Percentiles rank a stretch among this genome's conserved stretches.
phyloP scores from a whole-genome alignment of 352 stramenopile genomes.

The Phytophthora idaei region DNA sequence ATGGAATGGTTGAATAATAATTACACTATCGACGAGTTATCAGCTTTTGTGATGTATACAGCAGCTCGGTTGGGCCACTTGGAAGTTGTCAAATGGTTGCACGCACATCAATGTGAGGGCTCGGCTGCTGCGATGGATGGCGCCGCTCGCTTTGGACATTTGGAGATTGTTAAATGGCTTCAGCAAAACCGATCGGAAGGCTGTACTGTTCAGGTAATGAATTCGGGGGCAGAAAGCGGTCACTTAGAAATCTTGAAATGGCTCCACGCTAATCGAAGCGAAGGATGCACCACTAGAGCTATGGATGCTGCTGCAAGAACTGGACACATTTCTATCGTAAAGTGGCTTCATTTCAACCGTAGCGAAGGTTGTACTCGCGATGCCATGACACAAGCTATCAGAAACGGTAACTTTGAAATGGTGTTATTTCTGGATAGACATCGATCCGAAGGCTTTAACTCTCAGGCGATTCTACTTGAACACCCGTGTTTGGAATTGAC shows the following conservation, averaged over 20 bases:
- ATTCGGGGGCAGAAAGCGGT: constrained; percentile 10
- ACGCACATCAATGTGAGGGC: constrained; percentile 2
- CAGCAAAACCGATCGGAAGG: constrained; percentile 13
- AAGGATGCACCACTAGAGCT: constrained; percentile 19
- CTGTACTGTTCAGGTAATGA: constrained; percentile 8
- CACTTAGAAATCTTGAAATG: constrained; percentile 17
- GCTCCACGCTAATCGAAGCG: constrained; percentile 16
- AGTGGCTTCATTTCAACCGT: constrained; percentile 26
- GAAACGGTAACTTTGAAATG: constrained; percentile 8
- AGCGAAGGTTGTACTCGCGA: constrained; percentile 16
- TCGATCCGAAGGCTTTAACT: constrained; percentile 8
- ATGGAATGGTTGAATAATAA: constrained; percentile 24
- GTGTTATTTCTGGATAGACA: constrained; percentile 14
- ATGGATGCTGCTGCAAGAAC: constrained; percentile 15
- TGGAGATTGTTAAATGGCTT: constrained; percentile 18
- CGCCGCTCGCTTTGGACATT: constrained; percentile 9
- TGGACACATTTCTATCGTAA: constrained; percentile 21
- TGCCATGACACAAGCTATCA: constrained; percentile 15
- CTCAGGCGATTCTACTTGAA: neutral
- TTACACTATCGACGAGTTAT: constrained; percentile 4
- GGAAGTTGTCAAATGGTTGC: constrained; percentile 13
- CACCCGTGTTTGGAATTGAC: constrained; percentile 12
- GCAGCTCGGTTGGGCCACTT: constrained; percentile 13
- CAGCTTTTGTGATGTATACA: constrained; percentile 11
- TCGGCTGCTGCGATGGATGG: constrained; percentile 10